Percentiles rank a stretch among this genome's conserved stretches.
phyloP scores from a whole-genome alignment of 768 basidiomycete species.

The Pisolithus microcarpus region DNA sequence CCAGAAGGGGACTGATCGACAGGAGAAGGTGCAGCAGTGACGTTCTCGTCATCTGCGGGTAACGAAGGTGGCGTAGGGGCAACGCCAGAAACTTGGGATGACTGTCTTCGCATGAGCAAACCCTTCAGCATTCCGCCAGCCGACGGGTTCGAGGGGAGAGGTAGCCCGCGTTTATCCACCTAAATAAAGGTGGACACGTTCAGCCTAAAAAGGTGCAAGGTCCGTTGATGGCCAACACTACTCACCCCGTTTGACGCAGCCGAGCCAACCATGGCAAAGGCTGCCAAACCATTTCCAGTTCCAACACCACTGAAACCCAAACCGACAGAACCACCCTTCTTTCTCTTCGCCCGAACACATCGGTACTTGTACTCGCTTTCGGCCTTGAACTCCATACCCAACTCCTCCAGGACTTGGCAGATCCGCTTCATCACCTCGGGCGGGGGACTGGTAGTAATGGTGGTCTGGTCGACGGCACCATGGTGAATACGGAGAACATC shows the following conservation, averaged over 20 bases:
- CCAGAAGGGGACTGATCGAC: slow-evolving; percentile 31
- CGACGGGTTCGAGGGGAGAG: slow-evolving; percentile 72
- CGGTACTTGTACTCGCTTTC: slow-evolving; percentile 90
- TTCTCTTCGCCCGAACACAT: slow-evolving; percentile 73
- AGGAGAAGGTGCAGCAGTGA: slow-evolving; percentile 15
- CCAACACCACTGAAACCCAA: slow-evolving; percentile 36
- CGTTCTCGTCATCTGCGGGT: slow-evolving; percentile 42
- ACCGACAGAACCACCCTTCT: slow-evolving; percentile 46
- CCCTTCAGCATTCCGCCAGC: slow-evolving; percentile 77
- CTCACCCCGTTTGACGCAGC: slow-evolving; percentile 84
- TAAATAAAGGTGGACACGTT: slow-evolving; percentile 23
- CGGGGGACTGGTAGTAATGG: slow-evolving; percentile 77
- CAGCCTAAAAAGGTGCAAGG: background rate
- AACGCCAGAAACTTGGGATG: slow-evolving; percentile 60
- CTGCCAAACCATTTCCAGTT: slow-evolving; percentile 48
- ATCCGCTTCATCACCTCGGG: slow-evolving; percentile 86
- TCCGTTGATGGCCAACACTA: slow-evolving; percentile 10
- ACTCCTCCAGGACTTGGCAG: slow-evolving; percentile 66
- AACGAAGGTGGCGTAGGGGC: slow-evolving; percentile 36
- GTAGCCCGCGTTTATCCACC: slow-evolving; percentile 88
- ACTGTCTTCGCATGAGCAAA: slow-evolving; percentile 83
- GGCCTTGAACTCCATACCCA: slow-evolving; percentile 84
- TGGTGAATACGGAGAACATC: slow-evolving; percentile 75
- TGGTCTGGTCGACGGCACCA: slow-evolving; percentile 87
- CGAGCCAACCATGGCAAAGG: slow-evolving; percentile 70